A percentile compares a stretch with the other conserved stretches of the same genome.
These are phyloP conservation scores for Leishmania martiniquensis DNA, from an alignment of 208 protist genomes.

Conservation along the genomic window DNA sequence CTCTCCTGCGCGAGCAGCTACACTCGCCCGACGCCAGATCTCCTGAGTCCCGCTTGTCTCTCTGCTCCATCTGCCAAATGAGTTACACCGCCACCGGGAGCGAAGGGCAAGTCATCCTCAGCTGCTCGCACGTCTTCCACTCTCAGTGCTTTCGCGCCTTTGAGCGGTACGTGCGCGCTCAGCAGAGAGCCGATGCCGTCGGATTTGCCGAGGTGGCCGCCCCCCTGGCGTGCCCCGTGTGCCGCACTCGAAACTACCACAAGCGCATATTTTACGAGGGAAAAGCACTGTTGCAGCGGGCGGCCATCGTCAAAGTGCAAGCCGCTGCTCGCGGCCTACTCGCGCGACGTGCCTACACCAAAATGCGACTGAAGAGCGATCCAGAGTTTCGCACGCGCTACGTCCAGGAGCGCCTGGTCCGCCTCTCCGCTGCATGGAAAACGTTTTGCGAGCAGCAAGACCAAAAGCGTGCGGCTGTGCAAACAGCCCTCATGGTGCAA, in stretches of 20 bases:
- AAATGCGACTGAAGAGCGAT: conserved; percentile 53
- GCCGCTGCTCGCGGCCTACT: conserved; percentile 59
- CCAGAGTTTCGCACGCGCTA: conserved; percentile 62
- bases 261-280: conserved; percentile 84
- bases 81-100: conserved; percentile 56
- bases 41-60: conserved; percentile 2
- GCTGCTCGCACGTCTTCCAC: conserved; percentile 90
- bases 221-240: conserved; percentile 79
- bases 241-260: conserved; percentile 77
- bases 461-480: conserved; percentile 32
- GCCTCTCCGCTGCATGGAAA: conserved; percentile 64
- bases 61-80: conserved; percentile 84
- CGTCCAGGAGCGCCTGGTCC: conserved; percentile 55
- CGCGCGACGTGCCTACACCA: conserved; percentile 63
- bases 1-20: conserved; percentile 45
- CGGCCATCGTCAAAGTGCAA: conserved; percentile 79
- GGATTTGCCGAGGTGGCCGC: conserved; percentile 23
- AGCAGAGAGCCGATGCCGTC: conserved; percentile 44
- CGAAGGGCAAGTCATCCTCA: conserved; percentile 81
- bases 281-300: conserved; percentile 80
- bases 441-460: conserved; percentile 50
- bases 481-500: conserved; percentile 47
- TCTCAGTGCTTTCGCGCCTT: conserved; percentile 84
- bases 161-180: conserved; percentile 67
- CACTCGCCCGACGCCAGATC: not conserved